phyloP scores from a whole-genome alignment of 345 rosid species.

The Rubroshorea leprosula region DNA sequence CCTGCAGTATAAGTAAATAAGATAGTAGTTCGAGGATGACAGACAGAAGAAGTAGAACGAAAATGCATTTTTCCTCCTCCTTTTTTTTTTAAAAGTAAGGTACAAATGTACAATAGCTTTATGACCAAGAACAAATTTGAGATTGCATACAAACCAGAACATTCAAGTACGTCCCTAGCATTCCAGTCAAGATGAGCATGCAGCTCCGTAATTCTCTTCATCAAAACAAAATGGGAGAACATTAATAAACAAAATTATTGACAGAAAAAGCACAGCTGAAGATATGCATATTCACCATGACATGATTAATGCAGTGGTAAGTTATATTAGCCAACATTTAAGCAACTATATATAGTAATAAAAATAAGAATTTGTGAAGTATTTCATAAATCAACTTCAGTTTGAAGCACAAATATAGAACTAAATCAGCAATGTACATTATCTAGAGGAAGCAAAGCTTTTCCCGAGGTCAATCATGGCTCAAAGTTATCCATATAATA shows the following conservation, averaged over 20 bases:
- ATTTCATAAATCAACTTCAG: slow-evolving; percentile 4
- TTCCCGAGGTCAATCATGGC: not conserved
- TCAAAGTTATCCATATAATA: not conserved
- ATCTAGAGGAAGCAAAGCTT: not conserved
- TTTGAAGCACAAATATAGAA: not conserved
- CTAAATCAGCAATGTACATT: not conserved
- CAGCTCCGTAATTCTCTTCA: slow-evolving; percentile 66
- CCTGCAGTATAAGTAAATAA: slow-evolving; percentile 51
- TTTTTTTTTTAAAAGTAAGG: not conserved
- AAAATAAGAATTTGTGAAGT: not conserved
- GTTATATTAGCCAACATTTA: too few relatives aligned
- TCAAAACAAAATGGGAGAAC: slow-evolving; percentile 9
- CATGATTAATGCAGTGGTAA: not conserved
- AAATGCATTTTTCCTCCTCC: not conserved
- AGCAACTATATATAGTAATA: too few relatives aligned
- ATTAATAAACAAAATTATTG: not conserved
- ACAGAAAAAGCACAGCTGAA: slow-evolving; percentile 3
- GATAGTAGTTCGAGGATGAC: slow-evolving; percentile 7
- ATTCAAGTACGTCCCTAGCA: slow-evolving; percentile 78
- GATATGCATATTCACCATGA: too few relatives aligned
- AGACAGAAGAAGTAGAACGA: not conserved
- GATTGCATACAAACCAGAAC: slow-evolving; percentile 63
- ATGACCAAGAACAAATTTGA: not conserved
- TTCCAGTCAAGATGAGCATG: slow-evolving; percentile 72
- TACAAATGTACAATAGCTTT: not conserved